A percentile compares a stretch with the other conserved stretches of the same genome.
phyloP scores from a whole-genome alignment of 768 basidiomycete species.

The Pleurotus tuber-regium region DNA sequence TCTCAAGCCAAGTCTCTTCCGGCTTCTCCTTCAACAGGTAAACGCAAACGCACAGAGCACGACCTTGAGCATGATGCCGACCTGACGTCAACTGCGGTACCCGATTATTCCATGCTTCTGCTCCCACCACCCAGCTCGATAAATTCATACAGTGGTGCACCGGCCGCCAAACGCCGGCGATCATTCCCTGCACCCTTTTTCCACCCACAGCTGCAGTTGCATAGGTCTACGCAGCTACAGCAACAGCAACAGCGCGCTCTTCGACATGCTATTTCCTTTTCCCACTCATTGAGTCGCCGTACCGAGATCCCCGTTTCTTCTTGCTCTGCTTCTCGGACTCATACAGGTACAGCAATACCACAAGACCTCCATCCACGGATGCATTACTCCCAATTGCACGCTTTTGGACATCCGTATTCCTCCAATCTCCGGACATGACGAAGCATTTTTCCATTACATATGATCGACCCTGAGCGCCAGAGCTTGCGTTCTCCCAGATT shows the following conservation, averaged over 20 bases:
- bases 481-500: no score
- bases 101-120: conserved; percentile 12
- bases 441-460: no score
- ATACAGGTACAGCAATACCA: no score
- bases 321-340: no score
- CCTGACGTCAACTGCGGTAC: conserved; percentile 14
- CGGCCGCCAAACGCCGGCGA: conserved; percentile 5
- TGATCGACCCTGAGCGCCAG: no score
- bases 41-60: conserved; percentile 47
- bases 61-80: conserved; percentile 10
- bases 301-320: conserved; percentile 3
- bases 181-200: conserved; percentile 8
- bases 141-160: conserved; percentile 1
- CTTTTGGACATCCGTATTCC: no score
- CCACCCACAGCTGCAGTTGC: background rate
- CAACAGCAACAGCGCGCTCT: conserved; percentile 6
- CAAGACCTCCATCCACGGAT: no score
- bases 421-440: no score
- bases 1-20: background rate
- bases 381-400: no score
- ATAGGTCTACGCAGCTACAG: background rate
- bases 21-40: conserved; percentile 23
- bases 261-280: conserved; percentile 7
- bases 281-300: conserved; percentile 1
- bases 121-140: background rate